These are phyloP conservation scores for Eleusine indica DNA, from an alignment of 176 grass and related monocot species.

Conservation along the genomic window DNA sequence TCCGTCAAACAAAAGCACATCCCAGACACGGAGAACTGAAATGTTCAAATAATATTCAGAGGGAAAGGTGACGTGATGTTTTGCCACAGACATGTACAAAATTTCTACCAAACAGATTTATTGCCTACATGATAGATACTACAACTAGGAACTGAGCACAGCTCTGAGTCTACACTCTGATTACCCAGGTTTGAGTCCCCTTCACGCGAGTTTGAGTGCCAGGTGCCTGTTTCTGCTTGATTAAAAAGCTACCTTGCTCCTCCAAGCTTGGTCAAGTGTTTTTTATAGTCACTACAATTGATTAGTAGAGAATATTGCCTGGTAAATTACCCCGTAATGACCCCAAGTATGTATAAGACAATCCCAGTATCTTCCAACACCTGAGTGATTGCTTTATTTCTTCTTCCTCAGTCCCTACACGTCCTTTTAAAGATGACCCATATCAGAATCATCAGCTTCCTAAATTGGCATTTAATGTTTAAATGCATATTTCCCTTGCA, in stretches of 20 bases:
- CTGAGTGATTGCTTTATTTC: conserved; percentile 4
- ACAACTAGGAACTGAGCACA: neutral
- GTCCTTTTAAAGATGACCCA: conserved; percentile 18
- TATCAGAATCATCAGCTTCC: neutral
- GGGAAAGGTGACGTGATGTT: conserved; percentile 13
- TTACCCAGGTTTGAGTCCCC: neutral
- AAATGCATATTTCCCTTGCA: conserved; percentile 22
- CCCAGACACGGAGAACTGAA: conserved; percentile 98
- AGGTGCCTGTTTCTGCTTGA: neutral
- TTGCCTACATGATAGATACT: neutral
- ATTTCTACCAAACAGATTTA: conserved; percentile 25
- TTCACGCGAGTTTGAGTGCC: neutral
- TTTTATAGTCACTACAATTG: conserved; percentile 9
- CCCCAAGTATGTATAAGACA: conserved; percentile 16
- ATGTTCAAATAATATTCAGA: conserved; percentile 44
- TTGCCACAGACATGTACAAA: conserved; percentile 11
- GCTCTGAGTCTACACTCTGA: neutral
- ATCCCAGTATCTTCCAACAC: conserved; percentile 18
- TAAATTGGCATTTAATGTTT: neutral
- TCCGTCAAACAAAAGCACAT: conserved; percentile 90
- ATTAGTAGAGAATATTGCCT: conserved; percentile 21
- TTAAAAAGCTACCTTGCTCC: neutral
- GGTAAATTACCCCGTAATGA: conserved; percentile 1
- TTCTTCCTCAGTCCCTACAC: neutral
- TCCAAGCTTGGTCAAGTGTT: neutral